Conservation (phyloP, 75 land plant genomes). For the Sequoia sempervirens region DNA sequence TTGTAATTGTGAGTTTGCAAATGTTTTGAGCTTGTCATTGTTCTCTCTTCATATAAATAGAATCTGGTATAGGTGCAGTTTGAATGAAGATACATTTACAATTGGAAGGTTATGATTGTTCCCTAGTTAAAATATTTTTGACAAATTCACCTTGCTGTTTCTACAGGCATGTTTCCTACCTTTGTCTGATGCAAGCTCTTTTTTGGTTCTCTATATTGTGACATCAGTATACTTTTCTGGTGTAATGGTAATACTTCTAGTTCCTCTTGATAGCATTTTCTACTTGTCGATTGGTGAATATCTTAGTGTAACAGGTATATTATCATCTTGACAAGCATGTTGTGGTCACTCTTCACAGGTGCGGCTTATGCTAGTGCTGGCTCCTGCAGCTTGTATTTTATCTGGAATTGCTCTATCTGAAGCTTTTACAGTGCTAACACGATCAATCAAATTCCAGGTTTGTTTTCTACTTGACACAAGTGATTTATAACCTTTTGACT, state of each 20-base stretch:
- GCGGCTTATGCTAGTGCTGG: slow-evolving; percentile 96
- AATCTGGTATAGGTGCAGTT: background rate
- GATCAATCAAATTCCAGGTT: slow-evolving; percentile 79
- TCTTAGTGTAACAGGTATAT: background rate
- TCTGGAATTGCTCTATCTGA: slow-evolving; percentile 96
- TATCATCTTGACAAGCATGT: background rate
- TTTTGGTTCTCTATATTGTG: slow-evolving; percentile 81
- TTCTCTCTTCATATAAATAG: background rate
- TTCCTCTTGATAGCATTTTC: background rate
- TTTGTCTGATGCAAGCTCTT: slow-evolving; percentile 96
- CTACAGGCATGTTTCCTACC: slow-evolving; percentile 92
- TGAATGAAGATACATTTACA: background rate
- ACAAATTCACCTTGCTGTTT: background rate
- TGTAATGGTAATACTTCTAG: slow-evolving; percentile 68
- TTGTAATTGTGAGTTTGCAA: background rate
- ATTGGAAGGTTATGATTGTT: background rate
- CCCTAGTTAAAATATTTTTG: background rate
- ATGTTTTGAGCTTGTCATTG: background rate
- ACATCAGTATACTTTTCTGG: slow-evolving; percentile 98
- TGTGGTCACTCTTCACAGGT: slow-evolving; percentile 40
- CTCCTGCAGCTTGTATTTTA: slow-evolving; percentile 96
- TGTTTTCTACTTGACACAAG: background rate
- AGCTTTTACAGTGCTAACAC: slow-evolving; percentile 79
- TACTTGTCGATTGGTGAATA: background rate
- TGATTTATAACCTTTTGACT: background rate